Conservation (phyloP, 768 basidiomycete species). For the Mycena indigotica region DNA sequence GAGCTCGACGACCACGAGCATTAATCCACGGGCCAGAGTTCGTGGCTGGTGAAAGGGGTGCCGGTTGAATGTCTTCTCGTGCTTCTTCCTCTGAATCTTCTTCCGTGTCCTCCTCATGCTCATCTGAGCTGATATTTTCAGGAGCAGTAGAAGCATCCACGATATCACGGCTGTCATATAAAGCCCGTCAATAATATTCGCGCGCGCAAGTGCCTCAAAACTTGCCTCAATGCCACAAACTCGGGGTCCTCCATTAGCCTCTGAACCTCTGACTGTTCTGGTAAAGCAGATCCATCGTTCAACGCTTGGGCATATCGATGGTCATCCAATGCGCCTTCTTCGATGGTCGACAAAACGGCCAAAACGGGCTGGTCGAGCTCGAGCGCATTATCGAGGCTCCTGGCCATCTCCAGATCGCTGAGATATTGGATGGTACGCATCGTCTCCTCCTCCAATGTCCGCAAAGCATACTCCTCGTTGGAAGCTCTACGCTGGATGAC, state of each 20-base stretch:
- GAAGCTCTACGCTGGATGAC: constrained; percentile 34
- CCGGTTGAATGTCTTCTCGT: background rate
- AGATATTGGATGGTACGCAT: constrained; percentile 31
- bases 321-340: constrained; percentile 45
- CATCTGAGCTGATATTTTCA: background rate
- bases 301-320: constrained; percentile 43
- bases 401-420: constrained; percentile 42
- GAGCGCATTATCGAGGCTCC: constrained; percentile 45
- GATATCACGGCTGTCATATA: background rate
- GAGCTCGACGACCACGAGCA: background rate
- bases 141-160: background rate
- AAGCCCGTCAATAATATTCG: too few relatives aligned
- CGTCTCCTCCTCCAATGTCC: constrained; percentile 41
- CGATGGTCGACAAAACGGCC: constrained; percentile 30
- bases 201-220: too few relatives aligned
- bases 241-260: constrained; percentile 18
- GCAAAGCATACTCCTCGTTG: constrained; percentile 51
- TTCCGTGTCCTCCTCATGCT: background rate
- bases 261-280: constrained; percentile 26
- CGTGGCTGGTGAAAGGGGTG: background rate
- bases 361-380: constrained; percentile 37
- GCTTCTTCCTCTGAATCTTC: background rate
- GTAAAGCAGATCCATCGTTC: constrained; percentile 32
- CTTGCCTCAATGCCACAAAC: constrained; percentile 6
- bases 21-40: background rate